These are phyloP conservation scores for Selaginella moellendorffii DNA, from an alignment of 75 land plant species.

Conservation along the genomic window DNA sequence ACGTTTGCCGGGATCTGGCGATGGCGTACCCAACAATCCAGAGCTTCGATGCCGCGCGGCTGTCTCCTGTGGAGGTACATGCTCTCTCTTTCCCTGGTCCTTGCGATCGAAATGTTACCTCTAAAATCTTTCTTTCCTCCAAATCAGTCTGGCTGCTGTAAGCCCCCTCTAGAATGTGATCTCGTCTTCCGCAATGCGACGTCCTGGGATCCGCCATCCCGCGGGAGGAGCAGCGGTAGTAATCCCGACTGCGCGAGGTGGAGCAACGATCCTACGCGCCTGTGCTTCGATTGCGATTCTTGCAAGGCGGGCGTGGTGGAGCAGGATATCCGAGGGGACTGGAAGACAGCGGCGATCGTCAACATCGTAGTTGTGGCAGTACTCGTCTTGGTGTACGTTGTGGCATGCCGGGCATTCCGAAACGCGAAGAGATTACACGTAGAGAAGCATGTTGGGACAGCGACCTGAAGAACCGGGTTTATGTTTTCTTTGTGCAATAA, in stretches of 20 bases:
- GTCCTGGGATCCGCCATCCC: background rate
- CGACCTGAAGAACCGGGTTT: too few species aligned
- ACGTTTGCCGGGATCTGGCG: conserved; percentile 34
- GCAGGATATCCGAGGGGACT: conserved; percentile 61
- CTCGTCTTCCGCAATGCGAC: conserved; percentile 15
- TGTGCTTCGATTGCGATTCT: conserved; percentile 70
- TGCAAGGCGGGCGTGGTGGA: conserved; percentile 84
- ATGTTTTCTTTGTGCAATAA: too few species aligned
- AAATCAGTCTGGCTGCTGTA: conserved; percentile 60
- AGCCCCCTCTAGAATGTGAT: conserved; percentile 52
- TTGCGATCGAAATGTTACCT: too few species aligned
- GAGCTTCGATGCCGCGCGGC: conserved; percentile 12
- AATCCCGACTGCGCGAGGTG: conserved; percentile 51
- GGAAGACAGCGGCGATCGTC: conserved; percentile 79
- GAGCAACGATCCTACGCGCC: conserved; percentile 33
- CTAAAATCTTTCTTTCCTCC: background rate
- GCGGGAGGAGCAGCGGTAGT: conserved; percentile 5
- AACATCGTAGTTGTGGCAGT: conserved; percentile 63
- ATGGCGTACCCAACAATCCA: conserved; percentile 9
- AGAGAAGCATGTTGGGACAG: background rate
- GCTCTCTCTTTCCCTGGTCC: too few species aligned
- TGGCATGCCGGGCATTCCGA: conserved; percentile 67
- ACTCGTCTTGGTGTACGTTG: conserved; percentile 54
- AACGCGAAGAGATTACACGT: conserved; percentile 18
- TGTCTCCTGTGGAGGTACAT: conserved; percentile 19